Percentiles rank a stretch among this genome's conserved stretches.
Conservation (phyloP, 2,329 filamentous ascomycete genomes). For the Fonsecaea erecta region DNA sequence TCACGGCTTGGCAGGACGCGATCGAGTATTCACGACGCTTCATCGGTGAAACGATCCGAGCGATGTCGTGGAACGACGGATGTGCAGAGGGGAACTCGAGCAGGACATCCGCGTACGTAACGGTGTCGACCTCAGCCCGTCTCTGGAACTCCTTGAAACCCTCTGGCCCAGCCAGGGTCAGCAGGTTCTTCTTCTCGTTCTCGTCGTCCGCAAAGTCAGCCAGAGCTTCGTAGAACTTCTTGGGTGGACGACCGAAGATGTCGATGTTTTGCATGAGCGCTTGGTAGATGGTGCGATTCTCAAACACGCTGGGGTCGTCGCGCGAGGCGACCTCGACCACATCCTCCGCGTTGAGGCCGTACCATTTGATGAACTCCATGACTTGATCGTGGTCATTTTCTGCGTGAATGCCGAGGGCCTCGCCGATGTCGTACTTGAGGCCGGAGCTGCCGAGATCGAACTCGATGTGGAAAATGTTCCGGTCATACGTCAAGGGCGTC, state of each 20-base stretch:
- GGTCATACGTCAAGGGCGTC: slow-evolving; percentile 85
- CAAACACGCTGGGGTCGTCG: slow-evolving; percentile 73
- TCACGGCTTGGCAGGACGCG: slow-evolving; percentile 93
- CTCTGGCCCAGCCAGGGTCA: slow-evolving; percentile 74
- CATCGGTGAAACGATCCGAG: slow-evolving; percentile 83
- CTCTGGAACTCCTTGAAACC: slow-evolving; percentile 91
- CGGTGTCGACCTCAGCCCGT: slow-evolving; percentile 84
- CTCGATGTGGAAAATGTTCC: slow-evolving; percentile 99
- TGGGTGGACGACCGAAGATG: slow-evolving; percentile 94
- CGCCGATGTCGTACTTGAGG: slow-evolving; percentile 94
- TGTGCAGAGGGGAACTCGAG: slow-evolving; percentile 88
- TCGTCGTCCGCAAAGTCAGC: slow-evolving; percentile 84
- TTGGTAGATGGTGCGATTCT: slow-evolving; percentile 92
- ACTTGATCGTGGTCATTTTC: slow-evolving; percentile 86
- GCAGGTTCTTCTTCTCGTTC: slow-evolving; percentile 78
- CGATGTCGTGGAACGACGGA: slow-evolving; percentile 84
- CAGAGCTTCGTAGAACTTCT: slow-evolving; percentile 95
- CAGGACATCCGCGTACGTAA: slow-evolving; percentile 89
- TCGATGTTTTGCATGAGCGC: slow-evolving; percentile 90
- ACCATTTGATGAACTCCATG: slow-evolving; percentile 83
- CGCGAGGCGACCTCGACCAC: slow-evolving; percentile 90
- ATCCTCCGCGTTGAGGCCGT: slow-evolving; percentile 79
- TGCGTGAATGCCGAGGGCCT: slow-evolving; percentile 93
- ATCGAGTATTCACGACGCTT: slow-evolving; percentile 99
- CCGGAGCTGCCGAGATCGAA: slow-evolving; percentile 92